These are phyloP conservation scores for Hypoxylon sp. DNA, from an alignment of 2,329 filamentous ascomycete genomes.

Conservation along the genomic window DNA sequence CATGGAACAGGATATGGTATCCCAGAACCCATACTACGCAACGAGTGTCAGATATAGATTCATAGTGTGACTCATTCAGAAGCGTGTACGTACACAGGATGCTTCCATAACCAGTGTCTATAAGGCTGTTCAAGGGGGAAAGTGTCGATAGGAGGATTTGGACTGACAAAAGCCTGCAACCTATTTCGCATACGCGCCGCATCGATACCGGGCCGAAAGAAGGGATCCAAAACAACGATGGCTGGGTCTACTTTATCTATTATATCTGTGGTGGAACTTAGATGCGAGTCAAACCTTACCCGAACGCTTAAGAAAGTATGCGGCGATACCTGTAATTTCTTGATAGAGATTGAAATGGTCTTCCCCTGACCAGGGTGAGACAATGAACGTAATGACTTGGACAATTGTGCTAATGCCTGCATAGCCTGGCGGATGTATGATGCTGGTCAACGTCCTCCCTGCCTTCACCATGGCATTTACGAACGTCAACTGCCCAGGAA, in stretches of 20 bases:
- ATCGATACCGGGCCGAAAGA: slow-evolving; percentile 43
- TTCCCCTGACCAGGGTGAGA: slow-evolving; percentile 41
- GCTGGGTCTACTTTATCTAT: slow-evolving; percentile 41
- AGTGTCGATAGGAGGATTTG: slow-evolving; percentile 43
- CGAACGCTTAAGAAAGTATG: not conserved
- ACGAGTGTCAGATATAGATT: not conserved
- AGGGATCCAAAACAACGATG: slow-evolving; percentile 41
- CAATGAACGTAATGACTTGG: not conserved
- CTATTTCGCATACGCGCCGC: slow-evolving; percentile 43
- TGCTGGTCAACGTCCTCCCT: not conserved
- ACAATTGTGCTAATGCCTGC: no score
- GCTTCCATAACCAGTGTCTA: slow-evolving; percentile 44
- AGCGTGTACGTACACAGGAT: slow-evolving; percentile 39
- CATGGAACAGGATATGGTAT: slow-evolving; percentile 26
- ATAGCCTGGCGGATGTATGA: slow-evolving; percentile 4
- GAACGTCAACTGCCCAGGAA: not conserved
- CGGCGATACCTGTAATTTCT: slow-evolving; percentile 26
- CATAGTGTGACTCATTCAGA: not conserved
- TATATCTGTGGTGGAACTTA: slow-evolving; percentile 8
- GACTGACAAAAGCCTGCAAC: slow-evolving; percentile 39
- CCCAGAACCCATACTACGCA: slow-evolving; percentile 41
- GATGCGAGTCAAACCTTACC: not conserved
- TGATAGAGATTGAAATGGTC: slow-evolving; percentile 41
- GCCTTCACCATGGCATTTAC: not conserved
- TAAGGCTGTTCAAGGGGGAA: slow-evolving; percentile 42